Evolutionary conservation across 108 stramenopile genomes (phyloP).

Genomic region (Conticribra weissflogii): DNA sequence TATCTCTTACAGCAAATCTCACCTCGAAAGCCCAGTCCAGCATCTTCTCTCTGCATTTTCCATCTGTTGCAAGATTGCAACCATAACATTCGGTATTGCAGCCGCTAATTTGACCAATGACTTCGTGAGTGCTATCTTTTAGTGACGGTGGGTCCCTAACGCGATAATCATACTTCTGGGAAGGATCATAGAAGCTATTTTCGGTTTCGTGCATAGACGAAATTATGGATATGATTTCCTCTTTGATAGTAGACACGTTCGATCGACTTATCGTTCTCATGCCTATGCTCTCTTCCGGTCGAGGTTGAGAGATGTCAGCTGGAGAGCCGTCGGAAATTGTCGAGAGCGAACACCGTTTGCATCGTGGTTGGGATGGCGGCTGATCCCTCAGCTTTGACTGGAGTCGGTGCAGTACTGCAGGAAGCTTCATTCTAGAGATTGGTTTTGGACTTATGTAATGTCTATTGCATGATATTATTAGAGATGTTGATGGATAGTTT

Average conservation of each 20-base stretch:
- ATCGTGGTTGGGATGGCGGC: background rate
- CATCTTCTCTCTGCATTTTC: slow-evolving; percentile 30
- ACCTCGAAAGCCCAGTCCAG: slow-evolving; percentile 34
- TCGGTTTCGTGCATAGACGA: slow-evolving; percentile 4
- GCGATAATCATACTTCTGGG: slow-evolving; percentile 4
- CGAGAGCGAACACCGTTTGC: background rate
- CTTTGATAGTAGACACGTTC: background rate
- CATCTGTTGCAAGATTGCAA: slow-evolving; percentile 1
- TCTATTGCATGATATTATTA: too few species aligned
- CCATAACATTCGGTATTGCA: background rate
- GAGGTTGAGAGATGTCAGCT: background rate
- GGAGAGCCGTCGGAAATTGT: background rate
- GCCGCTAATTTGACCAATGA: background rate
- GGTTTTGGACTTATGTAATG: too few species aligned
- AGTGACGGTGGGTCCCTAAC: background rate
- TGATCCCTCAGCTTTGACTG: background rate
- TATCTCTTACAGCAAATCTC: background rate
- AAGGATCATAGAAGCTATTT: slow-evolving; percentile 18
- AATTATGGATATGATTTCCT: background rate
- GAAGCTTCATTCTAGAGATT: background rate
- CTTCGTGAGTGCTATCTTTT: background rate
- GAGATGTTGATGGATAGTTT: too few species aligned
- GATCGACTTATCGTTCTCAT: background rate
- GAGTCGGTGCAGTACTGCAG: background rate
- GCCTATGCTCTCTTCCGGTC: background rate